Base-by-base conservation (phyloP, 148 eudicot genomes). In the Silene uniflora region DNA sequence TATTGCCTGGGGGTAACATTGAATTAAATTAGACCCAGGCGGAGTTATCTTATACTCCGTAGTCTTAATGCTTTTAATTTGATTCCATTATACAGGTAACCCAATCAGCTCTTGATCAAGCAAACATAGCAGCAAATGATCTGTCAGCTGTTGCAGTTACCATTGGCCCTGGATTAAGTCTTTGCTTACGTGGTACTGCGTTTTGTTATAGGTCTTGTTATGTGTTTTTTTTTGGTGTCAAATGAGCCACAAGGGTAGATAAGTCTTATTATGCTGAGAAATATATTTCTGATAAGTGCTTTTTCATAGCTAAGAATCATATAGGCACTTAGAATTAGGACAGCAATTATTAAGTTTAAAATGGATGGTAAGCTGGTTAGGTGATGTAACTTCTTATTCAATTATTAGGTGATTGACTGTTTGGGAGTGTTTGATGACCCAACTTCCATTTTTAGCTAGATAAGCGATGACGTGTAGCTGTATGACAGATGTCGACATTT, bases 101-200 rank as follows among this genome's bases (percentile, higher is more conserved):
- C 72, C 93, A 88, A 79, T 91, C 89, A 73, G 98, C 97, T 58
- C 96, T 94, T 75, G 96, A 95, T 82, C 82, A 89, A 84, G 97
- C 98, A 80, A 88, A 88, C 29, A 44, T 92, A 71, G 67, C 86
- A 56, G 96, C 87, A 80, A 83, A 67, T 25, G 93, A 95, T 87
- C 92, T 95, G 67, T 87, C 97, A 81, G 98, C 98, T 47, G 93
- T 95, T 78, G 97, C 98, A 65, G 98, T 95, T 58, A 95, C 98
- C n/a, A 95, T 95, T 84, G 98, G 98, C 77, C 98, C 98, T 76
- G 98, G 98, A 71, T 86, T 95, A 80, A 87, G 98, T 85, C 98
- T 95, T 80, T 95, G 98, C 76, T 77, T 95, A 69, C 97, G 94
- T 24, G 97, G 98, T 95, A 87, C 83, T 74, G 69, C 49, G 29